Conservation (phyloP, 2,329 filamentous ascomycete species). For the Pseudocercospora ulei region DNA sequence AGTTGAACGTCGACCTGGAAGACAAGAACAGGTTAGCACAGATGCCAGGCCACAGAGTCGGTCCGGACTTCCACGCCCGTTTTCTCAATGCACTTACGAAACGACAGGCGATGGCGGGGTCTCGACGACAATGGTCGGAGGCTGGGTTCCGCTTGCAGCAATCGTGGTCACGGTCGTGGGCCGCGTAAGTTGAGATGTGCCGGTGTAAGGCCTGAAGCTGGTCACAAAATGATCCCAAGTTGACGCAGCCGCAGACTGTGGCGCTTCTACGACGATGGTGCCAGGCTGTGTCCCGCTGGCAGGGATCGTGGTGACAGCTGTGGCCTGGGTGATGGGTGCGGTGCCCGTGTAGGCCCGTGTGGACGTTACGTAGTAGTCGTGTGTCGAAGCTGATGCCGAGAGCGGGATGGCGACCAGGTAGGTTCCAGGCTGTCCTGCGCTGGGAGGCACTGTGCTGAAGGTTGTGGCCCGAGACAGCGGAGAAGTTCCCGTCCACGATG, state of each 20-base stretch:
- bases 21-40: too few species aligned
- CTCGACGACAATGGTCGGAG: conserved; percentile 3
- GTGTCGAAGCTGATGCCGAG: conserved; percentile 1
- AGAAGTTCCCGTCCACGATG: not conserved
- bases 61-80: too few species aligned
- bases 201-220: conserved; percentile 5
- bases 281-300: conserved; percentile 5
- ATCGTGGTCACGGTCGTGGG: conserved; percentile 10
- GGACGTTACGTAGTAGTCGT: conserved; percentile 7
- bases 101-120: not conserved
- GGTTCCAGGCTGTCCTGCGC: conserved; percentile 1
- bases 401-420: not conserved
- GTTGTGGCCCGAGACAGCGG: conserved; percentile 2
- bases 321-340: conserved; percentile 5
- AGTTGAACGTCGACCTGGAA: not conserved
- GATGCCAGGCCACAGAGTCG: too few species aligned
- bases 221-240: conserved; percentile 3
- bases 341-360: conserved; percentile 8
- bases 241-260: not conserved
- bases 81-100: too few species aligned
- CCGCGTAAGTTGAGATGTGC: not conserved
- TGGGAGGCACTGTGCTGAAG: conserved; percentile 1
- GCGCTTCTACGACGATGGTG: conserved; percentile 3
- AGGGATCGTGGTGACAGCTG: conserved; percentile 8
- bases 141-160: not conserved